Conservation (phyloP, 805 yeast species). For the Yueomyces sp. region DNA sequence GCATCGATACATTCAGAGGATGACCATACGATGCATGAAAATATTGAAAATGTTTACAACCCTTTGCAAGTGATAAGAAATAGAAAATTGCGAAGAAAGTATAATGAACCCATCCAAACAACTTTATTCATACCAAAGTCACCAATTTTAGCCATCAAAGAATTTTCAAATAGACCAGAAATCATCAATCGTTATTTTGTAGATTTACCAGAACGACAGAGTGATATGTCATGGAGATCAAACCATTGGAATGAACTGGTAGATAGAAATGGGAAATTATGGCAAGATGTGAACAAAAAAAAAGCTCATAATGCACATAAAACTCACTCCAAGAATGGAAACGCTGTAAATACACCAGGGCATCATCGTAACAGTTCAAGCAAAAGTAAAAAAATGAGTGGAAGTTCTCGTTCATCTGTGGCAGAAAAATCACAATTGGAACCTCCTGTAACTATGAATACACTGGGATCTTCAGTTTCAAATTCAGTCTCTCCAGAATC, state of each 20-base stretch:
- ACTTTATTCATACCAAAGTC: slow-evolving; percentile 32
- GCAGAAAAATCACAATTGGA: not conserved
- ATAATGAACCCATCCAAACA: slow-evolving; percentile 28
- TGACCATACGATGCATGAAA: slow-evolving; percentile 24
- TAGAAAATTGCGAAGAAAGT: slow-evolving; percentile 41
- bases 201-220: slow-evolving; percentile 42
- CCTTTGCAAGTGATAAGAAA: slow-evolving; percentile 76
- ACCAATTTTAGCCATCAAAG: slow-evolving; percentile 43
- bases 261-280: slow-evolving; percentile 16
- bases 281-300: slow-evolving; percentile 6
- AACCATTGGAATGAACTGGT: slow-evolving; percentile 21
- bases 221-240: slow-evolving; percentile 42
- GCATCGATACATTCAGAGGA: slow-evolving; percentile 23
- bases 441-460: not conserved
- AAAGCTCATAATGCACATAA: not conserved
- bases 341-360: no score
- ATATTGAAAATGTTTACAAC: slow-evolving; percentile 59
- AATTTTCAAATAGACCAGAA: slow-evolving; percentile 39
- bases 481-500: not conserved
- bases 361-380: not conserved
- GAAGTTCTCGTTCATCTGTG: not conserved
- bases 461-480: no score
- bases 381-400: not conserved
- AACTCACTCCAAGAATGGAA: not conserved
- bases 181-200: slow-evolving; percentile 47